These are phyloP conservation scores for Exophiala sp. DNA, from an alignment of 2,329 filamentous ascomycete species.

Conservation along the genomic window DNA sequence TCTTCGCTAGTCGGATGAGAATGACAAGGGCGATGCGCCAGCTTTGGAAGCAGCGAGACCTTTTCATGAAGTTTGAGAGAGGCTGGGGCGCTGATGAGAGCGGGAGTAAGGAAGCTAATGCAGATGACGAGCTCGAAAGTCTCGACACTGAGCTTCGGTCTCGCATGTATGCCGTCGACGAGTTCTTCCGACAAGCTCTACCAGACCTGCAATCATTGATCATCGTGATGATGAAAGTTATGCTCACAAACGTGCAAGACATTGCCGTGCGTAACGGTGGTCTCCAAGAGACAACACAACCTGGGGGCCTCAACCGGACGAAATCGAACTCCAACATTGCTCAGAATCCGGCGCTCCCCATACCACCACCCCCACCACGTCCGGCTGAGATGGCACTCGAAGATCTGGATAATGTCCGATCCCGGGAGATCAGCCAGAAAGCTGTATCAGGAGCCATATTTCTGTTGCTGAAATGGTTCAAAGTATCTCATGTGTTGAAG, in stretches of 20 bases:
- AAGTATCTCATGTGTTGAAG: slow-evolving; percentile 88
- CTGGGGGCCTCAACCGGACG: slow-evolving; percentile 40
- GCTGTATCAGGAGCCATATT: slow-evolving; percentile 86
- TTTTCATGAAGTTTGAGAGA: slow-evolving; percentile 85
- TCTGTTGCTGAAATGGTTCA: slow-evolving; percentile 92
- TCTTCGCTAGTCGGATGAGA: slow-evolving; percentile 85
- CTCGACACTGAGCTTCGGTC: slow-evolving; percentile 55
- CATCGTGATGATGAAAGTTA: slow-evolving; percentile 85
- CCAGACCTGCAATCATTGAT: slow-evolving; percentile 88
- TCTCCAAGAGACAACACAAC: slow-evolving; percentile 47
- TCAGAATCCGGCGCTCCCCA: slow-evolving; percentile 24
- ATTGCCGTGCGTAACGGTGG: slow-evolving; percentile 54
- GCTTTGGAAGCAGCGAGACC: slow-evolving; percentile 89
- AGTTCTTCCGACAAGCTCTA: slow-evolving; percentile 74
- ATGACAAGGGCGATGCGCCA: slow-evolving; percentile 90
- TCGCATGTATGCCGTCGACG: slow-evolving; percentile 70
- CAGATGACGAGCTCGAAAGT: slow-evolving; percentile 38
- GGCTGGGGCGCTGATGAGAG: slow-evolving; percentile 66
- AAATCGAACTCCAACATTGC: slow-evolving; percentile 28
- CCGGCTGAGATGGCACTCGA: slow-evolving; percentile 51
- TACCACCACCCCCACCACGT: slow-evolving; percentile 26
- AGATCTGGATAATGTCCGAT: slow-evolving; percentile 76
- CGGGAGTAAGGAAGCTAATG: slow-evolving; percentile 33
- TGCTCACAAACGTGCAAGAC: slow-evolving; percentile 83
- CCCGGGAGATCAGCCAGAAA: slow-evolving; percentile 83